Evolutionary conservation across 176 grass and related monocot genomes (phyloP).

Genomic region (Carex myosuroides): DNA sequence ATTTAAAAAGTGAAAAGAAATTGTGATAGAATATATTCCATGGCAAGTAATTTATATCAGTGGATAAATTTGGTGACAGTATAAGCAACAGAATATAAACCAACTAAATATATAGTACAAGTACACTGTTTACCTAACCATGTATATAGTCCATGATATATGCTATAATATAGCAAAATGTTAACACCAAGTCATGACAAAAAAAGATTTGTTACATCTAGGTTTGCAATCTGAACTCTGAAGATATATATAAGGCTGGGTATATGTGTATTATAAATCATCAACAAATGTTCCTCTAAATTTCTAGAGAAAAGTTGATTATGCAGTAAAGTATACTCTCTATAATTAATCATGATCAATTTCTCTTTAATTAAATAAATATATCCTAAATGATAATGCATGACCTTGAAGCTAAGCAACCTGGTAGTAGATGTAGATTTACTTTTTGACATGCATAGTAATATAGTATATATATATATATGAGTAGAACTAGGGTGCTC

Average conservation of each 20-base stretch:
- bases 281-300: slow-evolving; percentile 2
- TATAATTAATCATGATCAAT: not conserved
- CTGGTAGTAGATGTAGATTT: slow-evolving; percentile 4
- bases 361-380: not conserved
- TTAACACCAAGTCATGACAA: too few species aligned
- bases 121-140: not conserved
- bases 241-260: not conserved
- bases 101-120: not conserved
- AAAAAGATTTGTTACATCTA: not conserved
- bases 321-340: slow-evolving; percentile 6
- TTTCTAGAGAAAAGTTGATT: not conserved
- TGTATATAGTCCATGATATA: not conserved
- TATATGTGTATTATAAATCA: not conserved
- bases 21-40: not conserved
- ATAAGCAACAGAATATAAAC: not conserved
- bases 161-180: not conserved
- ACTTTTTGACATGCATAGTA: not conserved
- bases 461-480: not conserved
- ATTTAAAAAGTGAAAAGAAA: not conserved
- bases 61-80: not conserved
- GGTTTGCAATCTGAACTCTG: not conserved
- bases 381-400: not conserved
- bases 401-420: slow-evolving; percentile 53
- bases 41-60: not conserved
- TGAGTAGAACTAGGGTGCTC: too few species aligned